Evolutionary conservation across 805 yeast genomes (phyloP).

Genomic region (Wickerhamiella spandovensis): DNA sequence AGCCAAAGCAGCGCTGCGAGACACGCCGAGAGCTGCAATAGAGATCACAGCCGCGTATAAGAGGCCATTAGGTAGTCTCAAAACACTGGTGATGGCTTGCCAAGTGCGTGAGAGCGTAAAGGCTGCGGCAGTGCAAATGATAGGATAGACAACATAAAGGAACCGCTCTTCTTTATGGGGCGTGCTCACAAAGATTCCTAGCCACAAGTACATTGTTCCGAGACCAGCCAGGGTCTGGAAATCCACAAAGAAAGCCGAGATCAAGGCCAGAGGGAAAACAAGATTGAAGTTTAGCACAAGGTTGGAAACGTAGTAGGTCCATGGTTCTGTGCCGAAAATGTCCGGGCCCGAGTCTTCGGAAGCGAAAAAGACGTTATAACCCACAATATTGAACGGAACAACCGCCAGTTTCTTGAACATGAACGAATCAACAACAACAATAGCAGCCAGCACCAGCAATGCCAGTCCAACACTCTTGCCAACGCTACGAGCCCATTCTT

Average conservation of each 20-base stretch:
- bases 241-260: conserved; percentile 7
- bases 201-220: conserved; percentile 54
- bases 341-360: conserved; percentile 68
- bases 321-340: conserved; percentile 79
- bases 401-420: conserved; percentile 45
- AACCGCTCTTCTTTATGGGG: conserved; percentile 94
- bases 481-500: conserved; percentile 6
- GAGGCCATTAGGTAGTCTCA: conserved; percentile 1
- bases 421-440: conserved; percentile 32
- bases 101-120: conserved; percentile 26
- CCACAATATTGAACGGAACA: conserved; percentile 71
- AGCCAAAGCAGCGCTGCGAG: conserved; percentile 48
- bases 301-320: conserved; percentile 56
- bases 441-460: conserved; percentile 13
- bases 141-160: conserved; percentile 70
- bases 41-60: conserved; percentile 6
- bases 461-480: conserved; percentile 2
- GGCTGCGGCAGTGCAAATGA: conserved; percentile 51
- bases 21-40: conserved; percentile 25
- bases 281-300: conserved; percentile 62
- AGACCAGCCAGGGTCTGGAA: conserved; percentile 14
- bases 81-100: conserved; percentile 4
- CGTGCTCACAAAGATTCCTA: conserved; percentile 48
- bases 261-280: conserved; percentile 21
- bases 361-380: conserved; percentile 66